Conservation (phyloP, 306 rosid genomes). For the Dalbergia cultrata region DNA sequence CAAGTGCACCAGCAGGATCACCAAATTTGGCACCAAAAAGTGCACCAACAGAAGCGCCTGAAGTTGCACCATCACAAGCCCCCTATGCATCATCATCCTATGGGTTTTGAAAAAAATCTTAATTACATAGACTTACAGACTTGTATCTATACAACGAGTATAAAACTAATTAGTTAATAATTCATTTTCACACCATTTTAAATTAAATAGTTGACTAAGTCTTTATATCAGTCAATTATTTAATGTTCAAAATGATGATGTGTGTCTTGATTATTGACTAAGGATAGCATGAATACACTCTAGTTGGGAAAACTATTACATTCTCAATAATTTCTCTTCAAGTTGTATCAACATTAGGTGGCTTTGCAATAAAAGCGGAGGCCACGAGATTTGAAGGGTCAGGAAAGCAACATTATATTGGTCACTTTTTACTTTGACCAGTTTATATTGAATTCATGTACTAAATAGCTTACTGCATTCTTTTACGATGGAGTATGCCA, state of each 20-base stretch:
- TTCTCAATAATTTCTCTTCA: not conserved
- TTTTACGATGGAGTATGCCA: not conserved
- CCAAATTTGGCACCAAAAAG: not conserved
- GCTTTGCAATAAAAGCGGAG: not conserved
- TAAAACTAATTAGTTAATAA: not conserved
- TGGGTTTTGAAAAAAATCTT: not conserved
- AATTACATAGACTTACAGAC: not conserved
- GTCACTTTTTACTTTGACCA: not conserved
- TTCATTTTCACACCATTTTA: not conserved
- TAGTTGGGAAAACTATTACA: not conserved
- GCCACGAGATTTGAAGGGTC: not conserved
- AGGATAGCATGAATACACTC: not conserved
- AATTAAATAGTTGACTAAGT: not conserved
- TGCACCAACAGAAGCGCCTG: not conserved
- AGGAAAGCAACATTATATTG: not conserved
- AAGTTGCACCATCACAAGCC: not conserved
- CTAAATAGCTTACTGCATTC: not conserved
- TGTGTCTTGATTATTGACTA: not conserved
- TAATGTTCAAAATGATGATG: not conserved
- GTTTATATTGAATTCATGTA: not conserved
- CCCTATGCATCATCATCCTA: not conserved
- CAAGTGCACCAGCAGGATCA: not conserved
- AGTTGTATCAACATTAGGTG: not conserved
- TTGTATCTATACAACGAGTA: not conserved
- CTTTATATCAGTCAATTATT: not conserved